Base-by-base conservation (phyloP, 352 stramenopile genomes). In the Thalassiosira mediterranea region DNA sequence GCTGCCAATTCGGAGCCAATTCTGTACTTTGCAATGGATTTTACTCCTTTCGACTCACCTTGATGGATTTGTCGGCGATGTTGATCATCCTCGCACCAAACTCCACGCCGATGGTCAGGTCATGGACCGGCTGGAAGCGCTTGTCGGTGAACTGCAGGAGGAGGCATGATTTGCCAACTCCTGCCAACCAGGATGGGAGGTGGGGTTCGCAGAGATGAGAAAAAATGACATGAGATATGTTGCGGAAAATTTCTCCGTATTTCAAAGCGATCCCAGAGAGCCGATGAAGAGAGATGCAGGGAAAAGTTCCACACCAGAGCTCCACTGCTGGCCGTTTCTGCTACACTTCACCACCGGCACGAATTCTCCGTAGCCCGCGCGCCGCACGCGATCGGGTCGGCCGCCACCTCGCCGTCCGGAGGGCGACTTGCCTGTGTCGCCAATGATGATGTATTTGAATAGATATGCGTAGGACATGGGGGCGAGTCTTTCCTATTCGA, bases 121-220 rank as follows among this genome's bases (percentile, higher is more conserved):
- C 97, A 77, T 99, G 94, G 34, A 99, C 97, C 0, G 96, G 97
- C 83, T 99, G 97, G 88, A 99, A 99, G 54, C 97, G 93, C 89
- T 99, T 99, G 91, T 99, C 97, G 51, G 97, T 99, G 90, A 99
- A 99, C 88, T 99, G 97, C 68, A 99, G 90, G 44, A 99, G 88
- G 76, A 99, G 92, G 87, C 97, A 99, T 49, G 96, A 99, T 91
- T 99, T 99, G 31, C 97, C 97, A 15, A 99, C 97, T 54, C 97
- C 97, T 98, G 66, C 37, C 2, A 10, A 19, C n/a, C 25, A 58
- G 46, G 13, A 13, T 8, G 34, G 26, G 56, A 49, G 31, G 25
- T 48, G 11, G 7, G 11, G 7, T 5, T 17, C 11, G 25, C 26
- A 63, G 5, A 63, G 8, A 54, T 21, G 31, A 7, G 25, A 31